A percentile compares a stretch with the other conserved stretches of the same genome.
phyloP scores from a whole-genome alignment of 2,329 filamentous ascomycete genomes.

The Fusarium nanum region DNA sequence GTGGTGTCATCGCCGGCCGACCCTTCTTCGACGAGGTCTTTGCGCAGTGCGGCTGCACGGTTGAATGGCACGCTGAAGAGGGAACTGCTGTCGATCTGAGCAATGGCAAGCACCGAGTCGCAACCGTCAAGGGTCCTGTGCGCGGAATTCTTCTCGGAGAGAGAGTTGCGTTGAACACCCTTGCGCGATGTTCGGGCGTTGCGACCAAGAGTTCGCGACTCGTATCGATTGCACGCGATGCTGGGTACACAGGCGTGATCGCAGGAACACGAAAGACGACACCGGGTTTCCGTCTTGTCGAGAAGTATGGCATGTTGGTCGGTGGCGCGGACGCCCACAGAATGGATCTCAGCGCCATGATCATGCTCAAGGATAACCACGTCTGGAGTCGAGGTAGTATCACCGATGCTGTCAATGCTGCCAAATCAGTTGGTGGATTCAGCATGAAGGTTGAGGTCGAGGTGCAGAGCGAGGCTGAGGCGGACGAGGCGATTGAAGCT shows the following conservation, averaged over 20 bases:
- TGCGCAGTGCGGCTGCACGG: constrained; percentile 86
- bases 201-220: constrained; percentile 75
- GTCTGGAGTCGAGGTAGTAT: constrained; percentile 93
- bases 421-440: constrained; percentile 87
- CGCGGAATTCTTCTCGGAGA: constrained; percentile 87
- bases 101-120: constrained; percentile 69
- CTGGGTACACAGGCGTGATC: constrained; percentile 84
- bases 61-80: constrained; percentile 87
- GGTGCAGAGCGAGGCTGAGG: constrained; percentile 87
- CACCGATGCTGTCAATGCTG: constrained; percentile 83
- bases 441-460: constrained; percentile 96
- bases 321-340: constrained; percentile 93
- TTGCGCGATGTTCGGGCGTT: constrained; percentile 91
- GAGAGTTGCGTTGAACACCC: constrained; percentile 88
- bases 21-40: constrained; percentile 98
- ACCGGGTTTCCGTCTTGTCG: constrained; percentile 91
- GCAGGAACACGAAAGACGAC: constrained; percentile 98
- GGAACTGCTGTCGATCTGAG: constrained; percentile 75
- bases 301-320: constrained; percentile 98
- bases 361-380: constrained; percentile 99
- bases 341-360: constrained; percentile 93
- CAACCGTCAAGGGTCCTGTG: constrained; percentile 87
- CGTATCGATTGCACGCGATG: constrained; percentile 66
- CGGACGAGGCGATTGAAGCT: constrained; percentile 88
- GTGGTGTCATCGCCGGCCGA: constrained; percentile 86